Percentiles rank a stretch among this genome's conserved stretches.
These are phyloP conservation scores for Talaromyces albobiverticillius DNA, from an alignment of 2,329 filamentous ascomycete genomes.

Conservation along the genomic window DNA sequence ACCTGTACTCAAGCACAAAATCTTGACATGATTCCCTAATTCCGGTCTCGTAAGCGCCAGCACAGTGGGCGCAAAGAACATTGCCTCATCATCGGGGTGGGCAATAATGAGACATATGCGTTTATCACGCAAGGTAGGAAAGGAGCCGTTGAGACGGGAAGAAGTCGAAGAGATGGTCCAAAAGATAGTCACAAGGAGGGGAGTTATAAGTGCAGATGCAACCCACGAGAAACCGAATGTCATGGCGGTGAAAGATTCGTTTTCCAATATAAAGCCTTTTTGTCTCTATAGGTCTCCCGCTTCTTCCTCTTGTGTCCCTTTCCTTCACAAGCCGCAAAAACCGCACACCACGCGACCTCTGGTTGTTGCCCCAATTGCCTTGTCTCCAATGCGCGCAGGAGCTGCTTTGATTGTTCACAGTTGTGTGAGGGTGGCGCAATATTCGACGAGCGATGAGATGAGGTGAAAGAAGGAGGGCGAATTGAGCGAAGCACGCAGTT, in stretches of 20 bases:
- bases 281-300: no score
- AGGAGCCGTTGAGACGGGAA: slow-evolving; percentile 36
- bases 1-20: slow-evolving; percentile 88
- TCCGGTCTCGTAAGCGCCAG: slow-evolving; percentile 77
- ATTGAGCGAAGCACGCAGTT: no score
- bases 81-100: slow-evolving; percentile 97
- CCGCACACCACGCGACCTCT: slow-evolving; percentile 5
- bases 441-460: not conserved
- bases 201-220: slow-evolving; percentile 8
- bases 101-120: slow-evolving; percentile 90
- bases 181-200: slow-evolving; percentile 31
- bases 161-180: slow-evolving; percentile 43
- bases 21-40: slow-evolving; percentile 86
- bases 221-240: slow-evolving; percentile 11
- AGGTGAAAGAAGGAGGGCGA: not conserved
- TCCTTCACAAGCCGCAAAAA: not conserved
- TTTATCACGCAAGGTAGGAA: slow-evolving; percentile 71
- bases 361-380: not conserved
- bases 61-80: slow-evolving; percentile 95
- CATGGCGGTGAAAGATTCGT: slow-evolving; percentile 2
- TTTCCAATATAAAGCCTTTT: not conserved
- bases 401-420: not conserved
- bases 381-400: not conserved
- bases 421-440: not conserved
- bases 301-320: not conserved